Conservation (phyloP, 106 monocot genomes). For the Alisma plantagoaquatica region DNA sequence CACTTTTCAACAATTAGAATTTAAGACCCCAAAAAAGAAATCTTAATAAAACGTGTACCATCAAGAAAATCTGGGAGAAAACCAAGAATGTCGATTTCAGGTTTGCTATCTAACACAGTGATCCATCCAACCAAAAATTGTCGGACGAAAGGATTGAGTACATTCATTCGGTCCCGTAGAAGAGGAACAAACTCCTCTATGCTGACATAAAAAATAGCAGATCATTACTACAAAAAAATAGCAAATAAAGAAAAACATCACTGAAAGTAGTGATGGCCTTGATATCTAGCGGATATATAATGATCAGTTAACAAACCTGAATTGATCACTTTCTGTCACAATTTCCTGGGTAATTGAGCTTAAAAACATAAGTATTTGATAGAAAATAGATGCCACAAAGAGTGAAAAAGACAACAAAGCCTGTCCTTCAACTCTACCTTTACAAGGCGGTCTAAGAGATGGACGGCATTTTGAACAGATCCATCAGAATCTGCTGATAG, state of each 20-base stretch:
- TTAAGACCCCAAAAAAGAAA: no score
- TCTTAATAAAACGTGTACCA: no score
- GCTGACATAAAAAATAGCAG: conserved; percentile 33
- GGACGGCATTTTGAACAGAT: conserved; percentile 96
- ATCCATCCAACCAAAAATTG: conserved; percentile 99
- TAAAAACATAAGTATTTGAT: no score
- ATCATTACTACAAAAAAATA: no score
- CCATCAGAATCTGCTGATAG: conserved; percentile 87
- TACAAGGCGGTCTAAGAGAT: conserved; percentile 90
- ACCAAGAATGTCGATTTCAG: conserved; percentile 99
- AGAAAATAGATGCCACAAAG: not conserved
- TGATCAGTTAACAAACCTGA: conserved; percentile 64
- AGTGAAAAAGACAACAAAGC: no score
- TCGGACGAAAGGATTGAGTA: conserved; percentile 85
- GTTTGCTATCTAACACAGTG: conserved; percentile 92
- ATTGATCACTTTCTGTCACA: conserved; percentile 95
- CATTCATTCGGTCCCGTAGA: conserved; percentile 95
- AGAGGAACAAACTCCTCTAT: conserved; percentile 99
- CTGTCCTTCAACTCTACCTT: no score
- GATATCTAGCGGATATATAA: no score
- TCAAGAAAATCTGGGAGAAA: conserved; percentile 99
- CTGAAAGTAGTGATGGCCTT: not conserved
- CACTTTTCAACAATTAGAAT: no score
- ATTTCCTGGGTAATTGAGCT: conserved; percentile 53
- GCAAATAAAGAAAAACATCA: no score